Evolutionary conservation across 2,329 filamentous ascomycete species (phyloP), one percentile per base, ranked within the genome.

Genomic region (Venturia asperata): DNA sequence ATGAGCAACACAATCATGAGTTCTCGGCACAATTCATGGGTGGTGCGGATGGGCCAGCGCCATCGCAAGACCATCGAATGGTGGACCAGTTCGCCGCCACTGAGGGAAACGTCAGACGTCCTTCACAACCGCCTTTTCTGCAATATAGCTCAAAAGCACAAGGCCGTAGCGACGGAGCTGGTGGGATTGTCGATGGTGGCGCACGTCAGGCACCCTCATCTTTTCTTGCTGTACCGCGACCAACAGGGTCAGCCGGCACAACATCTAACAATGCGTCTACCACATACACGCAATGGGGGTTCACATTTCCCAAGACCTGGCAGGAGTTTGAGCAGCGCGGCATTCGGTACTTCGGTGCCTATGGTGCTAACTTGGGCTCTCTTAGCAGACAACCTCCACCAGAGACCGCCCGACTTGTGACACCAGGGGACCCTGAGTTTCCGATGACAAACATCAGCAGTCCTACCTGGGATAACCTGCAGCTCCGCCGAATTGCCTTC

Each of bases 271-370:
- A 21, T 58, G 52, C 11, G 27, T 58, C 52, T 10, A 10, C 52
- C 30, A 58, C 7, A n/a, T 19, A 58, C 10, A 34, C 30, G 19
- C 52, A 58, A 11, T 58, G 15, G 52, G 19, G 52, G 5, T 58
- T 58, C 52, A 37, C 30, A 19, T 58, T 58, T 21, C 30, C 52
- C 27, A 21, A 27, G 27, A 58, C 52, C 19, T 34, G 52, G 27
- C 27, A 58, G 27, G 52, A 58, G 17, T 58, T 58, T 58, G 52
- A 58, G n/a, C 27, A 58, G 52, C 52, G 52, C 5, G 52, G 52
- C 30, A 58, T 37, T 58, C 52, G n/a, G 30, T 19, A 34, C 30
- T 58, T 58, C 27, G 52, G 52, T 34, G 5, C 37, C 2, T 1
- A 58, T 21, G 52, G 52, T 5, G 30, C 27, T 10, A 58, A 58